Base-by-base conservation (phyloP, 768 basidiomycete genomes). In the Trametes punicea region DNA sequence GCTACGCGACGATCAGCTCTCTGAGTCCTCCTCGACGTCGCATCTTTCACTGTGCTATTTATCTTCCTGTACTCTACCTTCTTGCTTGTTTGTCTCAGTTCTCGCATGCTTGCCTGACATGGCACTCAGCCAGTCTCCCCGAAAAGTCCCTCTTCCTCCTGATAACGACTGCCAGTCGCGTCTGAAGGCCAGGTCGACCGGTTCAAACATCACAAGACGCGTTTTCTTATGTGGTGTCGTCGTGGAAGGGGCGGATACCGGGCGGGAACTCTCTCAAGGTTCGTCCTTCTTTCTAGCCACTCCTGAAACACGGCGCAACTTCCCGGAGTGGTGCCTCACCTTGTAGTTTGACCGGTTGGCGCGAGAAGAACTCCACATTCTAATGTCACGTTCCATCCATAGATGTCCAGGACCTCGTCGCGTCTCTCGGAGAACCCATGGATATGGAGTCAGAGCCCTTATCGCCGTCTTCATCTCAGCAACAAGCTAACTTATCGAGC, bases 151-250 rank as follows among this genome's bases (percentile, higher is more conserved):
- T 34, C 76, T 91, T 29, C 79, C 87, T n/a, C 79, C 74, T 64
- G 88, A 86, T 40, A 83, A 88, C 58, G 84, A 83, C 62, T 65
- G 75, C 25, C 75, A 77, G 25, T 71, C 77, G 38, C 75, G 78
- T 41, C 74, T 63, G 47, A 58, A 53, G 42, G 59, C 71, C 27
- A 72, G 69, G 30, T 71, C 79, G 38, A 70, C 71, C 16, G 67
- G 64, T 9, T 65, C 73, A 29, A 69, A 73, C 47, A 63, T 82
- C 60, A 94, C 88, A 6, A 86, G 80, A 69, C 87, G 93, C 67
- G 89, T 87, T 23, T 96, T 95, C 70, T 88, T 88, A 67, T 91
- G 89, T 66, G 90, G 90, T 40, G 89, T 96, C 18, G 90, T 96
- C 13, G 86, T 96, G 27, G 93, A 97, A 73, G 85, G 84, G 48